Conservation (phyloP, 768 basidiomycete genomes). For the Boletus rubescentipes region DNA sequence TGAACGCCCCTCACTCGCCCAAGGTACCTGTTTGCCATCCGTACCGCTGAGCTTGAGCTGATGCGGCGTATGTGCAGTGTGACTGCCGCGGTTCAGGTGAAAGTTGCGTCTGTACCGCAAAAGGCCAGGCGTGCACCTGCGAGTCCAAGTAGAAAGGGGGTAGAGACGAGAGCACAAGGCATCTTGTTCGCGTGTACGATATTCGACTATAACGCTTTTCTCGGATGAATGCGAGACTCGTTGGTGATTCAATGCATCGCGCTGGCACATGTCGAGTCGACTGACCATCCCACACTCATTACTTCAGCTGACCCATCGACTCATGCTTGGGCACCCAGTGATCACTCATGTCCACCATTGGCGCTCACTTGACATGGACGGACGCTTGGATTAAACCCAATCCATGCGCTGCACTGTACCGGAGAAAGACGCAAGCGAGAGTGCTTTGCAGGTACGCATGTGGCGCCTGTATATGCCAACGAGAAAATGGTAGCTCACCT, state of each 20-base stretch:
- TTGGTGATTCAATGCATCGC: not conserved
- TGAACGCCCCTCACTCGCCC: slow-evolving; percentile 27
- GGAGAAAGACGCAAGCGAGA: slow-evolving; percentile 63
- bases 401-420: slow-evolving; percentile 81
- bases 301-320: slow-evolving; percentile 8
- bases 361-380: slow-evolving; percentile 56
- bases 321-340: no score
- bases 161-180: slow-evolving; percentile 11
- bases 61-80: slow-evolving; percentile 11
- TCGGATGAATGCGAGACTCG: slow-evolving; percentile 9
- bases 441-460: slow-evolving; percentile 33
- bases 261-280: slow-evolving; percentile 1
- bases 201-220: not conserved
- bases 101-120: slow-evolving; percentile 18
- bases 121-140: slow-evolving; percentile 16
- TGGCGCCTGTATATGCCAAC: slow-evolving; percentile 75
- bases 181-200: slow-evolving; percentile 12
- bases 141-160: slow-evolving; percentile 14
- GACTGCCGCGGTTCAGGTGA: slow-evolving; percentile 20
- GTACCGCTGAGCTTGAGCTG: not conserved
- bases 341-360: no score
- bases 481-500: slow-evolving; percentile 93
- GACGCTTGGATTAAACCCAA: slow-evolving; percentile 74
- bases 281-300: slow-evolving; percentile 1
- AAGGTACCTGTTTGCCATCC: slow-evolving; percentile 10